Evolutionary conservation across 805 yeast species (phyloP).

Genomic region (Metschnikowia baotianmanensis): DNA sequence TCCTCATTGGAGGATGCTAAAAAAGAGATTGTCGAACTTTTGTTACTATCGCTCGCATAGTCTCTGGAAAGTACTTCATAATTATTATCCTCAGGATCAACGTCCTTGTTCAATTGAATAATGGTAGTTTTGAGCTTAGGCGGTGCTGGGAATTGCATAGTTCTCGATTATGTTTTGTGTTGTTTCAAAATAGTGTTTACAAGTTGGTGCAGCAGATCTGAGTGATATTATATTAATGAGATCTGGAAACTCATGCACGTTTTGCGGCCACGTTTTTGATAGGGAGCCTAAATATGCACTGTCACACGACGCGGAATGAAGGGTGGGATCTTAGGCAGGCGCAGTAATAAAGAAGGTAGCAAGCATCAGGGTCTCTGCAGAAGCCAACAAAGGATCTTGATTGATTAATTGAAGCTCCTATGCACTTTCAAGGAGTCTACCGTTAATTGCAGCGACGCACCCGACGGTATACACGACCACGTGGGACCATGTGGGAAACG

Average conservation of each 20-base stretch:
- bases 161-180: background rate
- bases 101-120: slow-evolving; percentile 42
- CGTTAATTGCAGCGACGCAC: slow-evolving; percentile 8
- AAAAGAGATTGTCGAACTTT: background rate
- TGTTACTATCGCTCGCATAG: slow-evolving; percentile 17
- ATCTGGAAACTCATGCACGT: slow-evolving; percentile 1
- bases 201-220: background rate
- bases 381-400: background rate
- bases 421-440: background rate
- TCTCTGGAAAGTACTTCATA: slow-evolving; percentile 44
- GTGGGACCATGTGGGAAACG: slow-evolving; percentile 8
- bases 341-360: background rate
- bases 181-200: background rate
- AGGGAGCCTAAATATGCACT: background rate
- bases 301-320: slow-evolving; percentile 6
- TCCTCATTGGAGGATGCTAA: slow-evolving; percentile 8
- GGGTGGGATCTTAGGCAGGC: background rate
- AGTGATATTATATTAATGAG: slow-evolving; percentile 4
- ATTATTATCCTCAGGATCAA: slow-evolving; percentile 41
- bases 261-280: slow-evolving; percentile 10
- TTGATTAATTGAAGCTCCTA: background rate
- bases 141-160: slow-evolving; percentile 29
- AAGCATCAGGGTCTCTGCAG: background rate
- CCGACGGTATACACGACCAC: slow-evolving; percentile 6
- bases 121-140: slow-evolving; percentile 45